These are phyloP conservation scores for Phytophthora vignae DNA, from an alignment of 352 stramenopile genomes.

Conservation along the genomic window DNA sequence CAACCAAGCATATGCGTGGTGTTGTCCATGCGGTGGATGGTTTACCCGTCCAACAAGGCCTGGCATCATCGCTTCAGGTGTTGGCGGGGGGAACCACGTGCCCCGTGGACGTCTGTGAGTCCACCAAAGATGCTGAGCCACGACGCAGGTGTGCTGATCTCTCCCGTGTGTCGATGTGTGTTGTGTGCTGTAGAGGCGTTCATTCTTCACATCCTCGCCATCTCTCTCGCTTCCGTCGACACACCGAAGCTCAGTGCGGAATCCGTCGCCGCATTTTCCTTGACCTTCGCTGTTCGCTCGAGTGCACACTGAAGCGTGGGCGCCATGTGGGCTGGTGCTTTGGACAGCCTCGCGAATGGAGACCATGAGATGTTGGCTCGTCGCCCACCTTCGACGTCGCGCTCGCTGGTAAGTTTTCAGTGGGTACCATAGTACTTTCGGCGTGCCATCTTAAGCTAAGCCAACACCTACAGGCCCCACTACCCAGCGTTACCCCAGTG, in stretches of 20 bases:
- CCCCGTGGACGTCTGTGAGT: slow-evolving; percentile 1
- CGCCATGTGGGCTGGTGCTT: slow-evolving; percentile 23
- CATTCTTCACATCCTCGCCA: slow-evolving; percentile 29
- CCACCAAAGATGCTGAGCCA: slow-evolving; percentile 26
- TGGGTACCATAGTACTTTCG: background rate
- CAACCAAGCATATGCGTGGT: slow-evolving; percentile 24
- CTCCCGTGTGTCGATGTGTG: slow-evolving; percentile 12
- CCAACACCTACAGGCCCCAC: background rate
- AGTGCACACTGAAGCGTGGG: background rate
- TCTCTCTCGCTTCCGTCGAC: slow-evolving; percentile 33
- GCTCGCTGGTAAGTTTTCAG: slow-evolving; percentile 1
- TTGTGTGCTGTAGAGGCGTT: slow-evolving; percentile 13
- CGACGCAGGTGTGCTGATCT: slow-evolving; percentile 21
- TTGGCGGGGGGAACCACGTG: slow-evolving; percentile 28
- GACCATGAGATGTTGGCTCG: slow-evolving; percentile 20
- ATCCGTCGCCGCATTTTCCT: slow-evolving; percentile 20
- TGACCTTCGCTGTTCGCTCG: slow-evolving; percentile 19
- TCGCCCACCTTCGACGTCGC: slow-evolving; percentile 7
- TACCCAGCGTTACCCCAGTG: slow-evolving; percentile 10
- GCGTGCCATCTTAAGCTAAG: background rate
- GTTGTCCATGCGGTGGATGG: slow-evolving; percentile 14
- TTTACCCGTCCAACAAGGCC: background rate
- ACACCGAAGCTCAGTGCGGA: slow-evolving; percentile 19
- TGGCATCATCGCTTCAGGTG: slow-evolving; percentile 21
- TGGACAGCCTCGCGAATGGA: slow-evolving; percentile 25